Conservation (phyloP, 441 rosid genomes). For the Breynia disticha region DNA sequence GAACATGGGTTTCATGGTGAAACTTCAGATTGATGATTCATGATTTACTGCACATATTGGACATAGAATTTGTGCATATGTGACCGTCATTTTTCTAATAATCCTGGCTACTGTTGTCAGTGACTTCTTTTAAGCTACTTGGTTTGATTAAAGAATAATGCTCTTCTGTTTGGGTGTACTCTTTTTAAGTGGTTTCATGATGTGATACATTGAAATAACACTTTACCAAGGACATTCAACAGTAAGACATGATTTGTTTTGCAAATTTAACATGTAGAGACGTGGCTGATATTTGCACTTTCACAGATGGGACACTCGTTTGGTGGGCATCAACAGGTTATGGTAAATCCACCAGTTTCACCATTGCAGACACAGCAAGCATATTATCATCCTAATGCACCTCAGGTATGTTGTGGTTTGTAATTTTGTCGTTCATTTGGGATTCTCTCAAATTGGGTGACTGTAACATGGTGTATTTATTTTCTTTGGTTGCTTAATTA, state of each 20-base stretch:
- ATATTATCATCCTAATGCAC: constrained; percentile 66
- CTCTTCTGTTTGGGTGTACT: no score
- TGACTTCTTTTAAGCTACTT: not conserved
- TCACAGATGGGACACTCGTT: constrained; percentile 59
- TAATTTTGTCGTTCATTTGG: not conserved
- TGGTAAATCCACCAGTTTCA: constrained; percentile 54
- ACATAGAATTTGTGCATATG: not conserved
- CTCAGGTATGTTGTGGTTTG: constrained; percentile 42
- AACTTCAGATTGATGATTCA: no score
- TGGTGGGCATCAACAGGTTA: constrained; percentile 59
- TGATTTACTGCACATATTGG: no score
- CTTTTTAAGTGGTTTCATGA: no score
- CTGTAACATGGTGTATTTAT: not conserved
- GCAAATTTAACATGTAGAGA: no score
- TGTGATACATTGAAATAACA: no score
- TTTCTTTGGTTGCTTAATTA: not conserved
- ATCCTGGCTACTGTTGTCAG: not conserved
- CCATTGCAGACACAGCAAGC: constrained; percentile 50
- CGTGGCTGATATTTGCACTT: not conserved
- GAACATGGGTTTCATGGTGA: no score
- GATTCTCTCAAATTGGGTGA: not conserved
- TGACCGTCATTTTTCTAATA: not conserved
- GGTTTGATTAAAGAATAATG: not conserved
- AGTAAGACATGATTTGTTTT: no score
- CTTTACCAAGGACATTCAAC: no score